Conservation (phyloP, 1,284 basidiomycete species). For the Phlebopus sp. region DNA sequence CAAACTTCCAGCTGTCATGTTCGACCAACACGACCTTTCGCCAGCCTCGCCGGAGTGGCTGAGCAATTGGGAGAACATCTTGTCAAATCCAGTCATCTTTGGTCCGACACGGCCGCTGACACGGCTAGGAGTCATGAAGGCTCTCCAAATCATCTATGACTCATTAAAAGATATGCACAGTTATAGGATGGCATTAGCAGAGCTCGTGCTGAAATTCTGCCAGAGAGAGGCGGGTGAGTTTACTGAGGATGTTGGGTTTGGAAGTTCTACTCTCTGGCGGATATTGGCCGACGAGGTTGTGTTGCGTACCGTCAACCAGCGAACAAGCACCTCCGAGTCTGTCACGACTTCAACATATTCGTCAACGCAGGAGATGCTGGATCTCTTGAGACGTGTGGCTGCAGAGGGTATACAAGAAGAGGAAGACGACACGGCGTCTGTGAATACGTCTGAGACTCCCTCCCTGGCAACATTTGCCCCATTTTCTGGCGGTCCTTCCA, state of each 20-base stretch:
- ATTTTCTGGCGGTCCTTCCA: slow-evolving; percentile 34
- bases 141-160: slow-evolving; percentile 56
- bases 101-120: slow-evolving; percentile 50
- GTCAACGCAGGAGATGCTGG: slow-evolving; percentile 31
- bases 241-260: slow-evolving; percentile 32
- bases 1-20: slow-evolving; percentile 56
- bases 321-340: slow-evolving; percentile 20
- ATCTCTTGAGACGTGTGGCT: slow-evolving; percentile 41
- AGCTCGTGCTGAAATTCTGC: slow-evolving; percentile 56
- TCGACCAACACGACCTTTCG: slow-evolving; percentile 60
- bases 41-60: slow-evolving; percentile 71
- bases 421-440: slow-evolving; percentile 39
- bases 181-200: slow-evolving; percentile 60
- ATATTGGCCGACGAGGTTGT: slow-evolving; percentile 64
- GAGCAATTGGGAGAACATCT: slow-evolving; percentile 56
- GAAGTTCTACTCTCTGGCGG: slow-evolving; percentile 54
- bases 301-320: slow-evolving; percentile 42
- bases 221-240: slow-evolving; percentile 36
- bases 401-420: slow-evolving; percentile 37
- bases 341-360: slow-evolving; percentile 25
- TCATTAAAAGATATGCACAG: slow-evolving; percentile 64
- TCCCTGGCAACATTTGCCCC: slow-evolving; percentile 31
- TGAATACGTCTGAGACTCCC: slow-evolving; percentile 37
- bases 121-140: slow-evolving; percentile 50
- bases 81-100: slow-evolving; percentile 51